A percentile compares a stretch with the other conserved stretches of the same genome.
Evolutionary conservation across 176 grass and related monocot species (phyloP).

Genomic region (Phragmites australis): DNA sequence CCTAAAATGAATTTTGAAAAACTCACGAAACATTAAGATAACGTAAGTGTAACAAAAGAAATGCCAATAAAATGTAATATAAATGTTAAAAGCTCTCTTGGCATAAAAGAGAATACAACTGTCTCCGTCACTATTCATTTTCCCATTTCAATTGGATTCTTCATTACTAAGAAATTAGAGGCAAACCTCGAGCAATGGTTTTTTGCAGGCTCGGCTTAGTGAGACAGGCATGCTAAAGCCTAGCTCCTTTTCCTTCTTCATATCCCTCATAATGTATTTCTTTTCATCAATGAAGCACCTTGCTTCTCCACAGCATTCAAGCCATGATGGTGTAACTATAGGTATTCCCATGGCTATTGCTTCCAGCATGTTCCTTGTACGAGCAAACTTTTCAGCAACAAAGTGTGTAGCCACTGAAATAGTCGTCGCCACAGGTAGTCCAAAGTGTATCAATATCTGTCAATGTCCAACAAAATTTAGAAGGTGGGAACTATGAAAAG

Average conservation of each 20-base stretch:
- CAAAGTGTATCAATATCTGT: constrained; percentile 74
- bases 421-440: constrained; percentile 46
- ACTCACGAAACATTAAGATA: constrained; percentile 4
- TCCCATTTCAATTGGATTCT: constrained; percentile 15
- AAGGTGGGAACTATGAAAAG: constrained; percentile 24
- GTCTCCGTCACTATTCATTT: constrained; percentile 7
- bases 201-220: constrained; percentile 49
- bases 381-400: constrained; percentile 79
- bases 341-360: constrained; percentile 78
- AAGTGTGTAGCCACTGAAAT: constrained; percentile 88
- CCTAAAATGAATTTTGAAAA: constrained; percentile 52
- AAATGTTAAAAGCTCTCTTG: constrained; percentile 11
- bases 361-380: constrained; percentile 91
- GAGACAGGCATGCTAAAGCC: constrained; percentile 77
- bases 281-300: constrained; percentile 77
- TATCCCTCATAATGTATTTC: constrained; percentile 81
- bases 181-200: constrained; percentile 69
- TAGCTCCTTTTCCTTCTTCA: constrained; percentile 83
- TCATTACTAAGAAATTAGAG: constrained; percentile 18
- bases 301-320: constrained; percentile 68
- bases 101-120: constrained; percentile 31
- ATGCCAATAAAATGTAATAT: neutral
- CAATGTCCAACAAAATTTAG: constrained; percentile 10
- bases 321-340: constrained; percentile 81
- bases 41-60: neutral